A percentile compares a stretch with the other conserved stretches of the same genome.
Conservation (phyloP, 2,329 filamentous ascomycete genomes). For the Ophiostoma sp. region DNA sequence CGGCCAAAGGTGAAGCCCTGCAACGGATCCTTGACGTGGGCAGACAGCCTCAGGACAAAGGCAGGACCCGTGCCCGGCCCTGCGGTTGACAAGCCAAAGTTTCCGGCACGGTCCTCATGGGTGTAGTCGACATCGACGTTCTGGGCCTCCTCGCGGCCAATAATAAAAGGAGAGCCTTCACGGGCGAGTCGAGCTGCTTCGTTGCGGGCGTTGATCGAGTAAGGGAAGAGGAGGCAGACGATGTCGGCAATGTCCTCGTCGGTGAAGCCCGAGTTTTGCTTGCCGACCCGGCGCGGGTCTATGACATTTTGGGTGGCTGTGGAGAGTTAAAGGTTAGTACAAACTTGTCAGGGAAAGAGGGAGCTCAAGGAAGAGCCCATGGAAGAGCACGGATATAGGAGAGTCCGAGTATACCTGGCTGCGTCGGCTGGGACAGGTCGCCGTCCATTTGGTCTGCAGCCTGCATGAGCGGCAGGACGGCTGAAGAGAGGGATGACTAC, state of each 20-base stretch:
- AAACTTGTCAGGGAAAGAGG: background rate
- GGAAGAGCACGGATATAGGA: background rate
- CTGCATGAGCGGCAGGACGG: conserved; percentile 6
- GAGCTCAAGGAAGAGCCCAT: background rate
- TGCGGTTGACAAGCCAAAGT: conserved; percentile 53
- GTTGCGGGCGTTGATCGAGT: conserved; percentile 68
- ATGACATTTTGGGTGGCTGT: conserved; percentile 73
- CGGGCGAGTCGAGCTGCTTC: conserved; percentile 61
- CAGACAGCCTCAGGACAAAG: conserved; percentile 78
- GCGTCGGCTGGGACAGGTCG: conserved; percentile 31
- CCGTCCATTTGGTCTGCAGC: conserved; percentile 28
- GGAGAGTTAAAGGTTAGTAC: background rate
- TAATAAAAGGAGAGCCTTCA: conserved; percentile 51
- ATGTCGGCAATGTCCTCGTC: conserved; percentile 85
- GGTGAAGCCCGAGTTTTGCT: conserved; percentile 78
- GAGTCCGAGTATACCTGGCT: conserved; percentile 26
- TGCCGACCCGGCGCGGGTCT: conserved; percentile 76
- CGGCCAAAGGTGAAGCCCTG: conserved; percentile 86
- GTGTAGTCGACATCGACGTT: conserved; percentile 54
- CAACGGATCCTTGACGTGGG: conserved; percentile 64
- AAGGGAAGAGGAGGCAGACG: conserved; percentile 82
- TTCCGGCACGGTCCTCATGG: conserved; percentile 50
- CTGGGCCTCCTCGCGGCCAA: conserved; percentile 51
- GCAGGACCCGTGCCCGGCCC: conserved; percentile 59
- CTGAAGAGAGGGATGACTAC: background rate